Evolutionary conservation across 2,329 filamentous ascomycete species (phyloP).

Genomic region (Sporothrix curviconia): DNA sequence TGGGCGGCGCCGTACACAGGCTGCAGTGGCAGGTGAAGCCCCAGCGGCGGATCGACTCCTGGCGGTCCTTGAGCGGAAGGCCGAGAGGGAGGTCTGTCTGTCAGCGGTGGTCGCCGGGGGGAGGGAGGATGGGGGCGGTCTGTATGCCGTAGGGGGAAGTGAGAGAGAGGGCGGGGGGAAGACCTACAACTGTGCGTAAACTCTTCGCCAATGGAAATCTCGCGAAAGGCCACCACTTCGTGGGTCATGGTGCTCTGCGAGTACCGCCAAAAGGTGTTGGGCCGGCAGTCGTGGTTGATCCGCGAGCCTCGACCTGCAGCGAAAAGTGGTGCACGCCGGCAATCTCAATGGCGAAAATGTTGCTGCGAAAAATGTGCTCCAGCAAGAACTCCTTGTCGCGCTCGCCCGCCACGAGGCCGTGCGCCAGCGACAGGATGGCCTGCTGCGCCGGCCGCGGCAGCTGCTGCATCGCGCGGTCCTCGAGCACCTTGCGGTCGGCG

Average conservation of each 20-base stretch:
- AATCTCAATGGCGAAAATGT: constrained; percentile 25
- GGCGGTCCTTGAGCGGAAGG: constrained; percentile 23
- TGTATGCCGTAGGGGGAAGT: not conserved
- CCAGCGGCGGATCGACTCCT: constrained; percentile 25
- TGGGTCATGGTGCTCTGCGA: constrained; percentile 20
- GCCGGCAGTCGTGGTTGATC: constrained; percentile 23
- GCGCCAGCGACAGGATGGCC: constrained; percentile 19
- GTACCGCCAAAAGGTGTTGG: constrained; percentile 23
- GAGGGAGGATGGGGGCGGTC: too few species aligned
- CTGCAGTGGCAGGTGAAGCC: constrained; percentile 30
- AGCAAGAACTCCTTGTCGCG: constrained; percentile 14
- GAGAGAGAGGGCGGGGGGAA: not conserved
- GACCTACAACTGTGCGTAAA: constrained; percentile 24
- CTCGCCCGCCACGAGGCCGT: constrained; percentile 14
- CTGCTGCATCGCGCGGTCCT: constrained; percentile 18
- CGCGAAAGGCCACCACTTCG: constrained; percentile 22
- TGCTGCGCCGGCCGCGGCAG: constrained; percentile 17
- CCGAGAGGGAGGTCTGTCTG: constrained; percentile 25
- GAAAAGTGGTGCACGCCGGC: constrained; percentile 23
- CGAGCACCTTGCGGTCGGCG: constrained; percentile 17
- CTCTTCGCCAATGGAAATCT: constrained; percentile 23
- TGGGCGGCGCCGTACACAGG: constrained; percentile 26
- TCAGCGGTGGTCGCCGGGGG: too few species aligned
- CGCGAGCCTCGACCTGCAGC: constrained; percentile 18
- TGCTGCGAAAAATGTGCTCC: constrained; percentile 23